These are phyloP conservation scores for Leishmania tropica DNA, from an alignment of 208 protist genomes.

Conservation along the genomic window DNA sequence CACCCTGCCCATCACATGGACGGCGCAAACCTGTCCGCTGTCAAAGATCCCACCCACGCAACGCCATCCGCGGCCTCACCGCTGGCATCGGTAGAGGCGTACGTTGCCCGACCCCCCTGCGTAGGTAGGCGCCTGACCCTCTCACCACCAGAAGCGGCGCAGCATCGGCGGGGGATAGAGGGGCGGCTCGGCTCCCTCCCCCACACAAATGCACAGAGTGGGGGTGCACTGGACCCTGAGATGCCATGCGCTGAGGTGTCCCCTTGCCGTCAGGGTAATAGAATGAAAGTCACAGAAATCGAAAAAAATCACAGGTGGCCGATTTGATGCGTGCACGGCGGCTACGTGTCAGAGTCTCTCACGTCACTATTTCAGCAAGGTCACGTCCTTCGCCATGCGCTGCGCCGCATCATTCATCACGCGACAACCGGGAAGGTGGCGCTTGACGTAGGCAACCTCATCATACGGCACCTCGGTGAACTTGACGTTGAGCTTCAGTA, in stretches of 20 bases:
- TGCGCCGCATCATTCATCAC: constrained; percentile 27
- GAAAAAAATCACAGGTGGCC: not conserved
- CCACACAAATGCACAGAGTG: not conserved
- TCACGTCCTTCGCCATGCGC: constrained; percentile 11
- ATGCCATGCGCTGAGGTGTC: not conserved
- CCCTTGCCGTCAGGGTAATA: not conserved
- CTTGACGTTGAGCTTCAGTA: constrained; percentile 41
- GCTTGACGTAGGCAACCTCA: constrained; percentile 28
- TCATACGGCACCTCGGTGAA: constrained; percentile 24
- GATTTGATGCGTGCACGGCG: not conserved
- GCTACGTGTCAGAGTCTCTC: not conserved
- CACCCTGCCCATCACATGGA: not conserved
- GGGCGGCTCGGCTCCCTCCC: not conserved
- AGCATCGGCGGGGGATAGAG: not conserved
- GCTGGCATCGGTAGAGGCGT: not conserved
- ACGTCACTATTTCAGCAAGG: not conserved
- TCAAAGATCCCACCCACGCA: not conserved
- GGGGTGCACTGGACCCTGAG: not conserved
- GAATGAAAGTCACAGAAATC: not conserved
- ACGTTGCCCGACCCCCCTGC: not conserved
- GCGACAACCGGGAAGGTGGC: constrained; percentile 23
- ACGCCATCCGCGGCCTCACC: not conserved
- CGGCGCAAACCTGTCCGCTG: not conserved
- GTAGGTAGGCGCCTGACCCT: not conserved
- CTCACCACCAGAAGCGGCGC: not conserved